A percentile compares a stretch with the other conserved stretches of the same genome.
Evolutionary conservation across 2,329 filamentous ascomycete genomes (phyloP).

Genomic region (Reticulascus tulasneorum): DNA sequence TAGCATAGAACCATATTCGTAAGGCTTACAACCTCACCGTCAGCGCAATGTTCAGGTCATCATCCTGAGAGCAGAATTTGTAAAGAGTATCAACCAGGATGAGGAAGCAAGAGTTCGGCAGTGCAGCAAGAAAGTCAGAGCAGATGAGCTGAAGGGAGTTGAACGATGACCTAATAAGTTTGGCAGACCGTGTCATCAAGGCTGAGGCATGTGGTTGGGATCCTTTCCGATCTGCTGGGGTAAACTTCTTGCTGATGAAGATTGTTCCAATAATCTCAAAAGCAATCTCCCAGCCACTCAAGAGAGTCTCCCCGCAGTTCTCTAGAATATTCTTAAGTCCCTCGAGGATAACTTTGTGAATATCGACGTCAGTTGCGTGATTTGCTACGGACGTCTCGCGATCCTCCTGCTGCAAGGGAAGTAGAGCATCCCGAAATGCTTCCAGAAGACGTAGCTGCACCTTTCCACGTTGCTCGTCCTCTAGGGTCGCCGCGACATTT

Average conservation of each 20-base stretch:
- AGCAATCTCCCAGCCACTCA: constrained; percentile 79
- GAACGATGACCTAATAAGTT: constrained; percentile 82
- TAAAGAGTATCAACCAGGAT: constrained; percentile 83
- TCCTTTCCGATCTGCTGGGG: constrained; percentile 27
- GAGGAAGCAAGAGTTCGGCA: constrained; percentile 67
- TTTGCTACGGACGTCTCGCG: constrained; percentile 52
- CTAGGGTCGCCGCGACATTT: constrained; percentile 48
- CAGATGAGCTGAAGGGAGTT: constrained; percentile 87
- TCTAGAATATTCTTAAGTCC: constrained; percentile 80
- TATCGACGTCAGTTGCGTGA: constrained; percentile 67
- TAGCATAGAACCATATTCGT: constrained; percentile 10
- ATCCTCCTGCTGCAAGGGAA: constrained; percentile 51
- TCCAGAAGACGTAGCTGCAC: constrained; percentile 71
- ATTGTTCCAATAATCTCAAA: constrained; percentile 83
- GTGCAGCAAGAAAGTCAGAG: constrained; percentile 82
- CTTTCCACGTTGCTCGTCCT: constrained; percentile 46
- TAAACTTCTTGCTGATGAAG: constrained; percentile 50
- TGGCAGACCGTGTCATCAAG: constrained; percentile 59
- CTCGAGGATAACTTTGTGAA: constrained; percentile 76
- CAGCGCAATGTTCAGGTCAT: constrained; percentile 91
- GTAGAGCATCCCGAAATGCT: constrained; percentile 59
- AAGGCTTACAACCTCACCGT: constrained; percentile 56
- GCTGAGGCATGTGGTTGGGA: constrained; percentile 24
- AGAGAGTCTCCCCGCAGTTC: constrained; percentile 78
- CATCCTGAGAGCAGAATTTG: constrained; percentile 81